phyloP scores from a whole-genome alignment of 441 rosid species.

The Iberis amara region DNA sequence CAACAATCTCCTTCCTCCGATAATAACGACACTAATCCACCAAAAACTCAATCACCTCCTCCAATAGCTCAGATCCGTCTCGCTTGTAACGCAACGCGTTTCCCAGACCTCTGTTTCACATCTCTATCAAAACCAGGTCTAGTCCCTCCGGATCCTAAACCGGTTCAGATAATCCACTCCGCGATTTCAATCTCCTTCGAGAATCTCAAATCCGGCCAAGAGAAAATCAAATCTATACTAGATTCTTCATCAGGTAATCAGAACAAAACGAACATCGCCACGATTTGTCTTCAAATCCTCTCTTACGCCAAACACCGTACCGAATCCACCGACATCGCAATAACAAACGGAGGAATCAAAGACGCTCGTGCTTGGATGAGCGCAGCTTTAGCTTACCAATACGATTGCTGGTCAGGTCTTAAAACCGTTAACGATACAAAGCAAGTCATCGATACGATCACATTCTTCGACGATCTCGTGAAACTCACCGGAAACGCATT shows the following conservation, averaged over 20 bases:
- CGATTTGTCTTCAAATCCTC: constrained; percentile 46
- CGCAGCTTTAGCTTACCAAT: constrained; percentile 66
- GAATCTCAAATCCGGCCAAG: constrained; percentile 42
- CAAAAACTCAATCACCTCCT: constrained; percentile 21
- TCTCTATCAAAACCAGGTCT: constrained; percentile 40
- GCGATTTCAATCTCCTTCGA: constrained; percentile 52
- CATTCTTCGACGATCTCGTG: constrained; percentile 40
- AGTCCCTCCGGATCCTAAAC: constrained; percentile 44
- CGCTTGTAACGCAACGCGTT: constrained; percentile 66
- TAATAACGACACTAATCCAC: too few relatives aligned
- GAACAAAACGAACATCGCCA: constrained; percentile 49
- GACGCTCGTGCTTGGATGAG: constrained; percentile 79
- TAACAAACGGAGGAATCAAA: constrained; percentile 41
- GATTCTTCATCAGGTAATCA: constrained; percentile 37
- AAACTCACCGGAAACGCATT: constrained; percentile 61
- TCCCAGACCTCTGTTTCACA: constrained; percentile 47
- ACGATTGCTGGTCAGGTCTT: constrained; percentile 66
- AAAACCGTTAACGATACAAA: constrained; percentile 52
- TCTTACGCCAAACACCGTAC: constrained; percentile 46
- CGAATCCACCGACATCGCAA: constrained; percentile 32
- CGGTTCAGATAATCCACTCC: constrained; percentile 53
- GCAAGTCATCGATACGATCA: constrained; percentile 40
- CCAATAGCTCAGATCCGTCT: constrained; percentile 35
- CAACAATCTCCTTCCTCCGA: constrained; percentile 13
- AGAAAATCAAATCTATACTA: constrained; percentile 44